phyloP scores from a whole-genome alignment of 2,329 filamentous ascomycete genomes.

The Colletotrichum coccodes region DNA sequence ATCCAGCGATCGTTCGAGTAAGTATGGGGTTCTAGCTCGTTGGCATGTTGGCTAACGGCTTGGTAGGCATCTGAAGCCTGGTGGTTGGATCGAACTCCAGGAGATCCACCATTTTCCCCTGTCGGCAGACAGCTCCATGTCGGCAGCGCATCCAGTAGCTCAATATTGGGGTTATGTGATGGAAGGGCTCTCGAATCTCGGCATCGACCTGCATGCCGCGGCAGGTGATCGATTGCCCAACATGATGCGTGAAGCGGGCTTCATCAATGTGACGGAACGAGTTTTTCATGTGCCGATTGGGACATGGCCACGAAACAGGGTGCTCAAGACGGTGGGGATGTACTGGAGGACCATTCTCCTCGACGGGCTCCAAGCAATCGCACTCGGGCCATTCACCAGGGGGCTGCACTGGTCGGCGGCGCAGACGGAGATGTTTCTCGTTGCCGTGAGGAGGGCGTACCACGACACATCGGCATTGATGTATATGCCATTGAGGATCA shows the following conservation, averaged over 20 bases:
- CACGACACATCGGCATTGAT: slow-evolving; percentile 54
- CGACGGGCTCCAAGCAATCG: slow-evolving; percentile 61
- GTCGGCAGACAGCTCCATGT: slow-evolving; percentile 52
- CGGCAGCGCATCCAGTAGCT: slow-evolving; percentile 51
- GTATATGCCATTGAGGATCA: slow-evolving; percentile 66
- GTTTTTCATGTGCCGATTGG: slow-evolving; percentile 64
- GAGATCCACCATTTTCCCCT: slow-evolving; percentile 62
- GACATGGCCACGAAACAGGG: slow-evolving; percentile 62
- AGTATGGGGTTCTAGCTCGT: slow-evolving; percentile 31
- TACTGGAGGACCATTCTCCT: slow-evolving; percentile 62
- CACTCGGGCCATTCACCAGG: slow-evolving; percentile 61
- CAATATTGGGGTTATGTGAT: slow-evolving; percentile 59
- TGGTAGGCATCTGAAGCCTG: slow-evolving; percentile 60
- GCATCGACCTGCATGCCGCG: slow-evolving; percentile 58
- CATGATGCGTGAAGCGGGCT: slow-evolving; percentile 61
- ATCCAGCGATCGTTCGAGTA: slow-evolving; percentile 59
- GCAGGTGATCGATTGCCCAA: slow-evolving; percentile 52
- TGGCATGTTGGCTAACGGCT: not conserved
- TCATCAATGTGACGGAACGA: slow-evolving; percentile 60
- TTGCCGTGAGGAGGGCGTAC: slow-evolving; percentile 60
- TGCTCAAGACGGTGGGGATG: slow-evolving; percentile 60
- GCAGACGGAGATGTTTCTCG: slow-evolving; percentile 59
- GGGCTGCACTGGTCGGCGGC: slow-evolving; percentile 58
- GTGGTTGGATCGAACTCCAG: slow-evolving; percentile 66
- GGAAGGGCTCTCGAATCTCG: slow-evolving; percentile 53